Evolutionary conservation across 2,329 filamentous ascomycete genomes (phyloP), one percentile per base, ranked within the genome.

Genomic region (Penicillium digitatum): DNA sequence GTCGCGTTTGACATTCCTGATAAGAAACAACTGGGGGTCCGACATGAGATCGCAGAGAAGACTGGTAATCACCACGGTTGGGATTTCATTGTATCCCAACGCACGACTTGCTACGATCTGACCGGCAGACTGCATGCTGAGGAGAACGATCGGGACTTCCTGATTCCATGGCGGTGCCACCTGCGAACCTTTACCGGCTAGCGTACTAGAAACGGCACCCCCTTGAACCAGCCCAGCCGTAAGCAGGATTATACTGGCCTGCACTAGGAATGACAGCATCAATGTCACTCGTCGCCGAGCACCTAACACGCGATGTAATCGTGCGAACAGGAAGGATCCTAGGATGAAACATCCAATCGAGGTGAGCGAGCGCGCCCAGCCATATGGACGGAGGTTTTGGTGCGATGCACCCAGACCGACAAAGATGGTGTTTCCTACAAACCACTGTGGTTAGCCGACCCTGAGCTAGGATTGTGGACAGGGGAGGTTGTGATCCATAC

Each of bases 341-440:
- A 74, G 47, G 34, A 69, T 59, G 58, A 78, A 78, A 55, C 71
- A 77, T 16, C 69, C 71, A 58, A 78, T 76, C 3, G 75, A 77
- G 40, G 70, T 73, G 20, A 78, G 68, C 12, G 75, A 78, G 16
- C 74, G 72, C 16, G 72, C 71, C 75, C 76, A 78, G 52, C 74
- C 75, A 54, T 69, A 77, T 2, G 72, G 71, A 38, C 61, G 71
- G 32, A 66, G 69, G 48, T 76, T 75, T 46, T 75, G 74, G 26
- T 71, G 68, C 0, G 74, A 74, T 0, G 73, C 70, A 4, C 74
- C 74, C 14, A 77, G 65, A 11, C 73, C 74, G n/a, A 76, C 65
- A 58, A 76, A 77, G 43, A 77, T 74, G 18, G 74, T 76, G 49
- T 76, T 76, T 51, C 74, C 74, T 69, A 38, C 12, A 26, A 3